Percentiles rank a stretch among this genome's conserved stretches.
phyloP scores from a whole-genome alignment of 139 green algal genomes.

The Nannochloris sp. region DNA sequence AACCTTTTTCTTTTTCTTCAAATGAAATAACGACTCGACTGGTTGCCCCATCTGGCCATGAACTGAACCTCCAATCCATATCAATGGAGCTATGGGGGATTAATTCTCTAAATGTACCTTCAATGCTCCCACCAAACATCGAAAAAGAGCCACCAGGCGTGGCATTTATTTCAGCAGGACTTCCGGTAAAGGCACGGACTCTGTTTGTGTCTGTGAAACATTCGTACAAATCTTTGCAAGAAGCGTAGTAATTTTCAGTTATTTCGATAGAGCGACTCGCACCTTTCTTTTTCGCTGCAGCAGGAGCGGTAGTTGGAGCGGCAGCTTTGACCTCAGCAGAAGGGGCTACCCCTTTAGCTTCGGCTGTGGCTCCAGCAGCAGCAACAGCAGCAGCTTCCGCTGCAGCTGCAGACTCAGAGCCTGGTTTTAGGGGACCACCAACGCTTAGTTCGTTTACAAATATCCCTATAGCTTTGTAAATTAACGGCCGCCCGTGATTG shows the following conservation, averaged over 20 bases:
- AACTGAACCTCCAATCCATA: slow-evolving; percentile 82
- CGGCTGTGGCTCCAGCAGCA: not conserved
- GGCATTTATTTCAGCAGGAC: slow-evolving; percentile 32
- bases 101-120: slow-evolving; percentile 59
- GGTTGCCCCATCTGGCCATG: slow-evolving; percentile 60
- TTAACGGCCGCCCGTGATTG: slow-evolving; percentile 25
- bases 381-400: not conserved
- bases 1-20: slow-evolving; percentile 51
- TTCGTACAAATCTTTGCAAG: slow-evolving; percentile 66
- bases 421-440: slow-evolving; percentile 28
- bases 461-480: slow-evolving; percentile 29
- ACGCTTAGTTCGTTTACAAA: slow-evolving; percentile 66
- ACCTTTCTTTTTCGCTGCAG: slow-evolving; percentile 3
- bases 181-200: slow-evolving; percentile 54
- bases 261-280: slow-evolving; percentile 35
- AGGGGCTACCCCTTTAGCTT: not conserved
- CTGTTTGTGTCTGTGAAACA: slow-evolving; percentile 60
- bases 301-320: not conserved
- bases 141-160: slow-evolving; percentile 46
- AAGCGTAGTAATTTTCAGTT: slow-evolving; percentile 59
- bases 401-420: not conserved
- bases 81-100: slow-evolving; percentile 37
- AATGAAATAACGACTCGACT: slow-evolving; percentile 58
- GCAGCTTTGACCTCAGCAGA: not conserved
- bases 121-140: slow-evolving; percentile 60